A percentile compares a stretch with the other conserved stretches of the same genome.
These are phyloP conservation scores for Xylaria polymorpha DNA, from an alignment of 2,329 filamentous ascomycete genomes.

Conservation along the genomic window DNA sequence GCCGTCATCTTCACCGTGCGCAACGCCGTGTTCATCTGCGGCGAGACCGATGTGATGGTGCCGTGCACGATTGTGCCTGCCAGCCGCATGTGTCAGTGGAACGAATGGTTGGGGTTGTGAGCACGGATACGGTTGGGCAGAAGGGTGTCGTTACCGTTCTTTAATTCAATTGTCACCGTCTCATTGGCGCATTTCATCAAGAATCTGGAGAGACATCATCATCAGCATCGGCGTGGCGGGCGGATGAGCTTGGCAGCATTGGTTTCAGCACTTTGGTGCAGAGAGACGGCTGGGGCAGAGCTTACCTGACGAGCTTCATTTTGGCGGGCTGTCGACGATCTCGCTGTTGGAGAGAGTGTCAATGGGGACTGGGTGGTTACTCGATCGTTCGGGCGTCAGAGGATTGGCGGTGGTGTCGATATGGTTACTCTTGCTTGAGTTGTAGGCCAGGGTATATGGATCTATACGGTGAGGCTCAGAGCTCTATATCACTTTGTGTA, in stretches of 20 bases:
- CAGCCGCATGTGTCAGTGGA: conserved; percentile 27
- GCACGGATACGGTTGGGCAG: background rate
- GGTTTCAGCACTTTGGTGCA: conserved; percentile 59
- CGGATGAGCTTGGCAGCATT: conserved; percentile 50
- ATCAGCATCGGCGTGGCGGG: conserved; percentile 49
- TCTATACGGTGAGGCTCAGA: conserved; percentile 29
- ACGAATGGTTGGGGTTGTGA: background rate
- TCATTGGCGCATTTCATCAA: conserved; percentile 99
- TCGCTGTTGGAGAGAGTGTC: conserved; percentile 14
- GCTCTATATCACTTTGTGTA: conserved; percentile 31
- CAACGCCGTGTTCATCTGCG: conserved; percentile 98
- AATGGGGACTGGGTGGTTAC: conserved; percentile 14
- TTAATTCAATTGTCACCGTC: conserved; percentile 97
- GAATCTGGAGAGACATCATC: conserved; percentile 71
- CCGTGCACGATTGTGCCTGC: conserved; percentile 94
- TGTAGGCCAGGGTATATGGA: conserved; percentile 6
- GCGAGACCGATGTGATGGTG: conserved; percentile 95
- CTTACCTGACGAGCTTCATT: conserved; percentile 98
- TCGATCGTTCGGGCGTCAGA: conserved; percentile 12
- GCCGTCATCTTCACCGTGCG: conserved; percentile 97
- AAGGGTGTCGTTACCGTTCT: conserved; percentile 77
- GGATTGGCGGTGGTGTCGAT: conserved; percentile 36
- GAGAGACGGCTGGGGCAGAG: conserved; percentile 43
- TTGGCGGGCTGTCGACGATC: conserved; percentile 54
- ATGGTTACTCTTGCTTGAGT: background rate